phyloP scores from a whole-genome alignment of 1,139 yeast genomes.

The Blastobotrys illinoisensis region DNA sequence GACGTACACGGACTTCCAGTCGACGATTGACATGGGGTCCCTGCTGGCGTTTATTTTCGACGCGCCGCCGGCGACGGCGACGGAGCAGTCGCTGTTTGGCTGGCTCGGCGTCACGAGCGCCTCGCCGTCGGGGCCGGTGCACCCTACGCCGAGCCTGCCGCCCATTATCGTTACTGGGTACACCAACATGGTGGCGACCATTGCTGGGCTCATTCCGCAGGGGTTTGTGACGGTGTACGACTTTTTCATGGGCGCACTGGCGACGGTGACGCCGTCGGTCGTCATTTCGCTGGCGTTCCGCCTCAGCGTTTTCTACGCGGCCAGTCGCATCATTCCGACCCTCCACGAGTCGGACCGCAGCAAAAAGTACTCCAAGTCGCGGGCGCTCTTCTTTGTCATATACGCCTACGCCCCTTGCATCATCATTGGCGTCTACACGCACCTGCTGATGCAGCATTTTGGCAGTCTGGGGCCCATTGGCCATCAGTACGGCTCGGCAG shows the following conservation, averaged over 20 bases:
- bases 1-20: constrained; percentile 64
- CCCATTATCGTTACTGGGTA: constrained; percentile 35
- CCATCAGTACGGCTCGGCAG: constrained; percentile 6
- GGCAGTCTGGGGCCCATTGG: constrained; percentile 34
- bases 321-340: constrained; percentile 82
- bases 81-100: constrained; percentile 1
- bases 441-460: constrained; percentile 82
- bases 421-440: constrained; percentile 90
- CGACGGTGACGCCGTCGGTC: constrained; percentile 77
- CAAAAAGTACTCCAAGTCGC: constrained; percentile 17
- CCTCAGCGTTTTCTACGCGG: constrained; percentile 83
- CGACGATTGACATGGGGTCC: constrained; percentile 24
- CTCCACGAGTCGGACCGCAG: constrained; percentile 16
- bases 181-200: constrained; percentile 38
- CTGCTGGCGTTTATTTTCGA: constrained; percentile 23
- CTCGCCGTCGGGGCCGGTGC: not conserved
- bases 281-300: constrained; percentile 77
- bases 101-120: not conserved
- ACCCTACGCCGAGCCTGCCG: constrained; percentile 31
- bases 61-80: constrained; percentile 10
- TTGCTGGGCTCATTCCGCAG: constrained; percentile 42
- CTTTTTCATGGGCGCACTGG: constrained; percentile 60
- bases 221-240: constrained; percentile 59
- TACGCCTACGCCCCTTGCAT: constrained; percentile 92
- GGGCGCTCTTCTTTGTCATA: constrained; percentile 44